phyloP scores from a whole-genome alignment of 371 early-diverging fungal species.

The Mortierella sp. region DNA sequence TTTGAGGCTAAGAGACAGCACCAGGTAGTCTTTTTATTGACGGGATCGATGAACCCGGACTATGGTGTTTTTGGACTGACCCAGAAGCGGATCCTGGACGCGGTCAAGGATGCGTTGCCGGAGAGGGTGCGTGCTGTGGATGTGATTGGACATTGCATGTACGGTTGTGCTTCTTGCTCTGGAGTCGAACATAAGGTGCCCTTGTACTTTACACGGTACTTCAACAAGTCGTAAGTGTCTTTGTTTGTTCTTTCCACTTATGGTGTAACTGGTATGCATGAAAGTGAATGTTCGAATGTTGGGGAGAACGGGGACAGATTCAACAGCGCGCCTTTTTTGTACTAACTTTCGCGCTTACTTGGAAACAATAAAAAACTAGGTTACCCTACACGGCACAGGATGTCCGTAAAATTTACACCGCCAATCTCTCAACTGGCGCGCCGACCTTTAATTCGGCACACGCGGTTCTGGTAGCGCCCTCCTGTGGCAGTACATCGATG shows the following conservation, averaged over 20 bases:
- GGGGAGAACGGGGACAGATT: not conserved
- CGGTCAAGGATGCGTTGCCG: conserved; percentile 47
- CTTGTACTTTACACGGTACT: conserved; percentile 56
- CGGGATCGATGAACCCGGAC: conserved; percentile 56
- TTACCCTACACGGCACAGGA: conserved; percentile 51
- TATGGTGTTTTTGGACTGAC: conserved; percentile 50
- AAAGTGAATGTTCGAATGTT: not conserved
- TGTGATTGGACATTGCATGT: conserved; percentile 57
- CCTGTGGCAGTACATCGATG: conserved; percentile 52
- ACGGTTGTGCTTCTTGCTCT: conserved; percentile 52
- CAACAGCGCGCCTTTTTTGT: not conserved
- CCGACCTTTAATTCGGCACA: conserved; percentile 7
- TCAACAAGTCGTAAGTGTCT: conserved; percentile 42
- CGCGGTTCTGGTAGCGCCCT: conserved; percentile 43
- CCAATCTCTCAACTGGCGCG: not conserved
- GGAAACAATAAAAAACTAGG: conserved; percentile 15
- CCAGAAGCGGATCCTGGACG: conserved; percentile 49
- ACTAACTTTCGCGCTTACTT: not conserved
- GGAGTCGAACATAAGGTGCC: conserved; percentile 58
- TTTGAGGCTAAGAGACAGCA: conserved; percentile 29
- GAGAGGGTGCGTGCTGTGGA: conserved; percentile 48
- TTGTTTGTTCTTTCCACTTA: not conserved
- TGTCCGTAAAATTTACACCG: conserved; percentile 23
- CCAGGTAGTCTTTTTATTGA: conserved; percentile 54
- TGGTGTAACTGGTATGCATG: not conserved